Conservation (phyloP, 2,329 filamentous ascomycete species). For the Orbilia oligospora region DNA sequence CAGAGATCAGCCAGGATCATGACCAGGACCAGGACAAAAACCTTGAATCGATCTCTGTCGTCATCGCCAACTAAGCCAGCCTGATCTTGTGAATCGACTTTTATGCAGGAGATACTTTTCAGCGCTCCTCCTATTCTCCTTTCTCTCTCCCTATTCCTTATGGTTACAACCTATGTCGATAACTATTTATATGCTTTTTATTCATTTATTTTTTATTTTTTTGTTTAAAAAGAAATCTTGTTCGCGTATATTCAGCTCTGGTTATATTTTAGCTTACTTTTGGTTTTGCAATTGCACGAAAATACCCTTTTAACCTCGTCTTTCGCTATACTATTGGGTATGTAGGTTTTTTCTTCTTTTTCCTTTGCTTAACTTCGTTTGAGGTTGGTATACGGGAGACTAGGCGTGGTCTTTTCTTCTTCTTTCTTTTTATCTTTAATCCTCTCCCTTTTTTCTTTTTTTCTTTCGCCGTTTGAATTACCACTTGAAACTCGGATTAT, state of each 20-base stretch:
- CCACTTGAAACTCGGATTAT: neutral
- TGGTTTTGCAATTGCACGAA: neutral
- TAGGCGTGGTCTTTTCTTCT: neutral
- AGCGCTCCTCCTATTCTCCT: too few relatives aligned
- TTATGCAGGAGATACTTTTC: neutral
- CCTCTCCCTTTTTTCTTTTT: neutral
- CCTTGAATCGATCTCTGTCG: neutral
- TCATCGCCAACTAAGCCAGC: neutral
- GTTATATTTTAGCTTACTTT: too few relatives aligned
- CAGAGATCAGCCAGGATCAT: too few relatives aligned
- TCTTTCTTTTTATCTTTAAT: too few relatives aligned
- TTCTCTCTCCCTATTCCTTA: neutral
- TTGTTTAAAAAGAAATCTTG: neutral
- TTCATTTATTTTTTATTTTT: neutral
- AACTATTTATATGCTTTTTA: too few relatives aligned
- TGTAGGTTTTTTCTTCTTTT: too few relatives aligned
- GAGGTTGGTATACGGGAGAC: neutral
- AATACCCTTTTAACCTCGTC: constrained; percentile 26
- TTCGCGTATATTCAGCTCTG: too few relatives aligned
- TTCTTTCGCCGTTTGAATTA: too few relatives aligned
- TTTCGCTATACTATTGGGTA: constrained; percentile 19
- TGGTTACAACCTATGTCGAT: too few relatives aligned
- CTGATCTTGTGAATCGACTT: neutral
- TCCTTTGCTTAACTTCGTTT: neutral
- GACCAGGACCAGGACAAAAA: neutral